Conservation (phyloP, 2,329 filamentous ascomycete genomes). For the Escovopsis sp. region DNA sequence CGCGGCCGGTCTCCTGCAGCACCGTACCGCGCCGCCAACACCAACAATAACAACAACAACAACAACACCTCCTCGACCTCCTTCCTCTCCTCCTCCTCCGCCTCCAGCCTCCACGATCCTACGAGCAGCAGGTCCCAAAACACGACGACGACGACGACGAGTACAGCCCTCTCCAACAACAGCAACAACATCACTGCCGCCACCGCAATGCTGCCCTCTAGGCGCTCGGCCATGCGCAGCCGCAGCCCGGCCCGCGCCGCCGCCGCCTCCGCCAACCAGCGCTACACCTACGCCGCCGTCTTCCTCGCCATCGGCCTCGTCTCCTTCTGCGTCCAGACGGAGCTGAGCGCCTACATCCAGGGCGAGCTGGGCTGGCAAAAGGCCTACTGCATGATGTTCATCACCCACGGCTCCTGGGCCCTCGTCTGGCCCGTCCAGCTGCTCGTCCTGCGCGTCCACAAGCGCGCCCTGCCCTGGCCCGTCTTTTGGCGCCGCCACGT, state of each 20-base stretch:
- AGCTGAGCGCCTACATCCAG: conserved; percentile 91
- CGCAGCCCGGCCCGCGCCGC: conserved; percentile 47
- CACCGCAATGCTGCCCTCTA: too few relatives aligned
- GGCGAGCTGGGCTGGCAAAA: conserved; percentile 89
- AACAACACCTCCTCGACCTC: conserved; percentile 2
- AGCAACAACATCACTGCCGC: conserved; percentile 7
- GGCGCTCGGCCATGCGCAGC: conserved; percentile 58
- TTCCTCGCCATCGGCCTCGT: conserved; percentile 74
- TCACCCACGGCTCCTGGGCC: conserved; percentile 90
- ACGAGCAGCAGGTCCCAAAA: too few relatives aligned
- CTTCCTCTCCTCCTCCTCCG: conserved; percentile 11
- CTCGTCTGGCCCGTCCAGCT: conserved; percentile 81
- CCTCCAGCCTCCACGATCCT: conserved; percentile 5
- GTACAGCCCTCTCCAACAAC: conserved; percentile 10
- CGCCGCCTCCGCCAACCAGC: conserved; percentile 45
- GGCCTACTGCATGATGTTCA: conserved; percentile 98
- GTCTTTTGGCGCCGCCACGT: conserved; percentile 64
- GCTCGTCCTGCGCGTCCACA: conserved; percentile 63
- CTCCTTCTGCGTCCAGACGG: conserved; percentile 86
- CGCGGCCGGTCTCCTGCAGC: too few relatives aligned
- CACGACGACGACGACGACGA: neutral
- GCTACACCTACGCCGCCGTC: conserved; percentile 75
- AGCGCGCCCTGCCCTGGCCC: conserved; percentile 63
- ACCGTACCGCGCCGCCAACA: neutral
- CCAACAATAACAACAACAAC: too few relatives aligned